These are phyloP conservation scores for Jatropha multifida DNA, from an alignment of 441 rosid species.

Conservation along the genomic window DNA sequence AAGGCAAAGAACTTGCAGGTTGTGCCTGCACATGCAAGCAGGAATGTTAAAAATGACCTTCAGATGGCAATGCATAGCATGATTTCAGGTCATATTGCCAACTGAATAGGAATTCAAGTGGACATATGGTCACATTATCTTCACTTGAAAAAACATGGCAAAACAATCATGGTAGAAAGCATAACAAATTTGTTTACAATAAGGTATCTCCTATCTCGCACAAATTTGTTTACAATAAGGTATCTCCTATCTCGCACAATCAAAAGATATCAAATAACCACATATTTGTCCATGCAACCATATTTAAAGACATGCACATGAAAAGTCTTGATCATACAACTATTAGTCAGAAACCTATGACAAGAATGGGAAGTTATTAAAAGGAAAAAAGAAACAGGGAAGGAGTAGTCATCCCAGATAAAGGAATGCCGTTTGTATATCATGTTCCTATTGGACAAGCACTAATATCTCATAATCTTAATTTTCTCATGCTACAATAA, in stretches of 20 bases:
- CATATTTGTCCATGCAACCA: background rate
- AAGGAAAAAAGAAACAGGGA: no score
- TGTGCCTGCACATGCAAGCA: slow-evolving; percentile 22
- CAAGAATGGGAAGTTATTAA: background rate
- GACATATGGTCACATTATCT: background rate
- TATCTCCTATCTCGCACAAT: background rate
- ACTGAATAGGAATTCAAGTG: background rate
- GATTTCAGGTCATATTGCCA: background rate
- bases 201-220: background rate
- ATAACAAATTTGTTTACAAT: background rate
- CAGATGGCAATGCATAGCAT: slow-evolving; percentile 4
- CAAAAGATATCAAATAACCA: background rate
- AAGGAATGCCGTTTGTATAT: no score
- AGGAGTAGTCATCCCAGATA: no score
- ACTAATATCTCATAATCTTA: no score
- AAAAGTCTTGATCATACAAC: background rate
- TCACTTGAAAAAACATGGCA: background rate
- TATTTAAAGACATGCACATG: background rate
- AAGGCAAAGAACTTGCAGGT: slow-evolving; percentile 24
- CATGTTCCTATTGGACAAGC: no score
- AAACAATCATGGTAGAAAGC: background rate
- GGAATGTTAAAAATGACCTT: slow-evolving; percentile 13
- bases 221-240: background rate
- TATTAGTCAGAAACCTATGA: background rate
- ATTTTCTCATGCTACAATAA: no score